These are phyloP conservation scores for Blumeriella jaapii DNA, from an alignment of 2,329 filamentous ascomycete species.

Conservation along the genomic window DNA sequence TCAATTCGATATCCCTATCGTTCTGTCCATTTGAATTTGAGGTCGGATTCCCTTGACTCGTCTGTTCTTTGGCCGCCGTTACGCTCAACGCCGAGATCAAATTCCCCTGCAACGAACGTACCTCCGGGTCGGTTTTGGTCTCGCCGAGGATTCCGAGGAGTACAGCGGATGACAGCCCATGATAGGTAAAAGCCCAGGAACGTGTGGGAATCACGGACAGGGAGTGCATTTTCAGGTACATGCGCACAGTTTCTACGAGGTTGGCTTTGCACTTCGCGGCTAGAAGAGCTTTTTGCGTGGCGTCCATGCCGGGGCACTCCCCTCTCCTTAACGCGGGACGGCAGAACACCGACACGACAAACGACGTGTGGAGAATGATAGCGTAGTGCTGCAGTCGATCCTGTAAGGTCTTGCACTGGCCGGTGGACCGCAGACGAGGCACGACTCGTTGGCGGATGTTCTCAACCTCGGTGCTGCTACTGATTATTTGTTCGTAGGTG, in stretches of 20 bases:
- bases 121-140: conserved; percentile 50
- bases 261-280: conserved; percentile 50
- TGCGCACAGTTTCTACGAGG: conserved; percentile 52
- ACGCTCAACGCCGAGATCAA: conserved; percentile 52
- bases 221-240: conserved; percentile 60
- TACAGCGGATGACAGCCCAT: conserved; percentile 53
- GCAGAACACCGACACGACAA: conserved; percentile 54
- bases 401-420: conserved; percentile 50
- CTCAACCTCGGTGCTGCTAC: conserved; percentile 40
- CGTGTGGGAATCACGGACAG: conserved; percentile 54
- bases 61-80: conserved; percentile 48
- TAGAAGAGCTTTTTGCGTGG: conserved; percentile 41
- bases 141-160: conserved; percentile 52
- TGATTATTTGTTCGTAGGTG: conserved; percentile 37
- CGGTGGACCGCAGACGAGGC: conserved; percentile 45
- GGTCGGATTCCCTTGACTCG: conserved; percentile 12
- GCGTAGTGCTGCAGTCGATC: conserved; percentile 54
- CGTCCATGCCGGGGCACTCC: conserved; percentile 36
- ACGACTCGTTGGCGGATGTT: conserved; percentile 33
- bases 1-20: conserved; percentile 26
- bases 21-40: no score
- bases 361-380: conserved; percentile 52
- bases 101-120: conserved; percentile 51
- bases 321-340: conserved; percentile 46
- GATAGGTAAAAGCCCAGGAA: conserved; percentile 58